phyloP scores from a whole-genome alignment of 257 asterid genomes.

The Rehmannia glutinosa region DNA sequence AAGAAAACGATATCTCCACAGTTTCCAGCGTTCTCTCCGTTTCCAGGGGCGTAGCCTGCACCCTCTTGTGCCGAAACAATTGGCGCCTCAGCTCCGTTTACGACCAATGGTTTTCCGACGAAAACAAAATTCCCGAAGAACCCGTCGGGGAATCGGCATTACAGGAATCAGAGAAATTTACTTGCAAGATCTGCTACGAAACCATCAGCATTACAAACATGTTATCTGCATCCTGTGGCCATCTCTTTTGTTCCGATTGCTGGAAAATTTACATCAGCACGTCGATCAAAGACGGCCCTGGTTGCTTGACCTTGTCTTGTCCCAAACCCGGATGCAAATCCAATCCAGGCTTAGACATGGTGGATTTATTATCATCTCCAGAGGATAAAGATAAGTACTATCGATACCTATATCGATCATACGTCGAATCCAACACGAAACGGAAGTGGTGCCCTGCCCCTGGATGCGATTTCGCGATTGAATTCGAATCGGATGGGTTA shows the following conservation, averaged over 20 bases:
- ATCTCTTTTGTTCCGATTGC: too few relatives aligned
- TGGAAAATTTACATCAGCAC: too few relatives aligned
- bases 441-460: too few relatives aligned
- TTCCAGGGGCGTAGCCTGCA: too few relatives aligned
- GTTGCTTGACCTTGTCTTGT: slow-evolving; percentile 29
- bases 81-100: slow-evolving; percentile 32
- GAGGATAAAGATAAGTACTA: slow-evolving; percentile 7
- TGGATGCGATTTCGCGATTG: too few relatives aligned
- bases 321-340: slow-evolving; percentile 22
- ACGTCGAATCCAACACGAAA: not conserved
- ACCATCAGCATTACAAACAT: too few relatives aligned
- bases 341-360: slow-evolving; percentile 10
- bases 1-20: slow-evolving; percentile 16
- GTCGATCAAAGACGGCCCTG: too few relatives aligned
- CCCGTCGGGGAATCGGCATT: too few relatives aligned
- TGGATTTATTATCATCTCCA: not conserved
- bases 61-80: too few relatives aligned
- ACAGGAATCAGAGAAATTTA: slow-evolving; percentile 13
- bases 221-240: too few relatives aligned
- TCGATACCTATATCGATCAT: slow-evolving; percentile 16
- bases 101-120: slow-evolving; percentile 48
- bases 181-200: too few relatives aligned
- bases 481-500: too few relatives aligned
- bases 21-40: slow-evolving; percentile 18
- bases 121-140: not conserved